Evolutionary conservation across 352 stramenopile species (phyloP), one percentile per base, ranked within the genome.

Genomic region (Elongisporangium senticosum): DNA sequence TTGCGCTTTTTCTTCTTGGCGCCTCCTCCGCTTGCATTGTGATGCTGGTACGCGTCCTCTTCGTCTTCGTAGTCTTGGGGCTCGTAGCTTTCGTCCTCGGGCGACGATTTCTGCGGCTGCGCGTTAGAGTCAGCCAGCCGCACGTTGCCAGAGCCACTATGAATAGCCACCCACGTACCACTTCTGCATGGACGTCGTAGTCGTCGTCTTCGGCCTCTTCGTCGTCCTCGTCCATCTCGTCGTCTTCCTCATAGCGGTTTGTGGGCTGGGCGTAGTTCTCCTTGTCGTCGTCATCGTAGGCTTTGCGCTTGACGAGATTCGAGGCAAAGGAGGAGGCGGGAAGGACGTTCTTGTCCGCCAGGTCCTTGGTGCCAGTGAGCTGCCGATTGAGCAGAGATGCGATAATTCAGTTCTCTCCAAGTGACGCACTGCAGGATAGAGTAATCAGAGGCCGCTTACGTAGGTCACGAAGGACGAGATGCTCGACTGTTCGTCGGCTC

Each of bases 401-500:
- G 8, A 43, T 7, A 43, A 10, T 17, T 43, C 33, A 43, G 33
- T 43, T n/a, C 2, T 17, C 33, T 43, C 13, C 33, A 17, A 43
- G 33, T 10, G 33, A 43, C 11, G 33, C 33, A 43, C 17, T 2
- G 28, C 28, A 5, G 6, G 28, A 13, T 39, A 6, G 6, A 8
- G 11, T 7, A 43, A 15, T 58, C 3, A 23, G 39, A 60, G 1
- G 8, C 23, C 11, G 63, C 79, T 33, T 71, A 93, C 83, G 33
- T 86, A 93, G 48, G 69, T 67, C 24, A 90, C 61, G 22, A 91
- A 91, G 20, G 75, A 83, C 33, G 73, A 56, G 47, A 93, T 90
- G 48, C 72, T 88, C 15, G 64, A 65, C 26, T 69, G 63, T 66
- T 93, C 83, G 47, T 93, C 77, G 4, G 76, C 62, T 22, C 68